These are phyloP conservation scores for Discostella stelligeroides DNA, from an alignment of 108 stramenopile species.

Conservation along the genomic window DNA sequence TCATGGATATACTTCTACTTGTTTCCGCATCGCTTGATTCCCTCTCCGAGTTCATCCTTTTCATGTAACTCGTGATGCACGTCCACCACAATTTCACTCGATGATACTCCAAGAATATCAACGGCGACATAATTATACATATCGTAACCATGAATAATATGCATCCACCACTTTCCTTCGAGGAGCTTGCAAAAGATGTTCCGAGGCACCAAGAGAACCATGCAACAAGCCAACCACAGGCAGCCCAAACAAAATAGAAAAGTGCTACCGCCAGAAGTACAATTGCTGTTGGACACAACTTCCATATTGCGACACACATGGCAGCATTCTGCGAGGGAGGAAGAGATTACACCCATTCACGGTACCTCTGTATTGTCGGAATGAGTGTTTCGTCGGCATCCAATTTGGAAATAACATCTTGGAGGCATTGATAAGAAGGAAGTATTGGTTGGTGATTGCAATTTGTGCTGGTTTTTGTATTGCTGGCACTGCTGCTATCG, in stretches of 20 bases:
- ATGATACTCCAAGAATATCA: conserved; percentile 31
- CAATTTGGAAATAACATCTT: conserved; percentile 35
- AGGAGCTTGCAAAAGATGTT: neutral
- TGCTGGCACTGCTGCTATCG: neutral
- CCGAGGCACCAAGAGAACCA: conserved; percentile 3
- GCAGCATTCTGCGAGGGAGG: conserved; percentile 29
- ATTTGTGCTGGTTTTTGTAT: neutral
- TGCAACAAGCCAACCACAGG: neutral
- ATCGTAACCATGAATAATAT: neutral
- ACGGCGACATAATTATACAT: conserved; percentile 18
- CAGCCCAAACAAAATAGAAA: conserved; percentile 5
- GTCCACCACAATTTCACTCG: conserved; percentile 28
- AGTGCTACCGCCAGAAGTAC: neutral
- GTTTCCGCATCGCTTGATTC: conserved; percentile 1
- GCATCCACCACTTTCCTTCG: conserved; percentile 6
- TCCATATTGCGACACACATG: conserved; percentile 31
- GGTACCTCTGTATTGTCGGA: conserved; percentile 37
- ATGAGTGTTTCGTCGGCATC: conserved; percentile 46
- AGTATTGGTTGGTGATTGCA: neutral
- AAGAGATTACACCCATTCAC: conserved; percentile 33
- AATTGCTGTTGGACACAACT: conserved; percentile 25
- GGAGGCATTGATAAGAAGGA: conserved; percentile 30
- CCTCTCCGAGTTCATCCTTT: neutral
- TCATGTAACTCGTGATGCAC: conserved; percentile 1
- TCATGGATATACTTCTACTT: conserved; percentile 9